Conservation (phyloP, 1,284 basidiomycete genomes). For the Cutaneotrichosporon sp. region DNA sequence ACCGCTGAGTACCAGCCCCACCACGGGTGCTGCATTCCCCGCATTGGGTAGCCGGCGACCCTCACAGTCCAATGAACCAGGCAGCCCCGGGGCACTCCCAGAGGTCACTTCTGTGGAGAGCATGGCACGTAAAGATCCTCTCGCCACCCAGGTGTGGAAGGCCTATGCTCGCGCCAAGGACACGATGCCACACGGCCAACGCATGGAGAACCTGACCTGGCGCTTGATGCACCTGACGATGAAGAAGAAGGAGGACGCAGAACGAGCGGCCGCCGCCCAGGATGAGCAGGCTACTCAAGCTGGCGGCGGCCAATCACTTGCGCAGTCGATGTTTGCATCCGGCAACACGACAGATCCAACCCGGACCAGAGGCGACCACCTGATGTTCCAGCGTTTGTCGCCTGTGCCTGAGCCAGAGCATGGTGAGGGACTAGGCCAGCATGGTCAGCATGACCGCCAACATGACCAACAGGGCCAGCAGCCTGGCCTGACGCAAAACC, state of each 20-base stretch:
- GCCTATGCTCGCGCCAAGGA: constrained; percentile 89
- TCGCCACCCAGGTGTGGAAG: constrained; percentile 94
- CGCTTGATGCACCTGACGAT: constrained; percentile 94
- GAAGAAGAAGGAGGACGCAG: constrained; percentile 50
- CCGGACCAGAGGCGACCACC: not conserved
- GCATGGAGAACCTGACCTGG: constrained; percentile 98
- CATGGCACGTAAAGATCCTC: constrained; percentile 64
- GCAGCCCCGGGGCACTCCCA: constrained; percentile 18
- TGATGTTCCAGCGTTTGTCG: not conserved
- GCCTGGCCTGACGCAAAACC: too few species aligned
- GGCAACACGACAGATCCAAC: too few species aligned
- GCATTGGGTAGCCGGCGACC: constrained; percentile 28
- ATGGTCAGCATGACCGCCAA: not conserved
- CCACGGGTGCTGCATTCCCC: constrained; percentile 6
- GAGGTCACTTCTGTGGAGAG: constrained; percentile 28
- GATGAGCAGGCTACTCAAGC: too few species aligned
- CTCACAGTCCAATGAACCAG: constrained; percentile 24
- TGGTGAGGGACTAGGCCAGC: not conserved
- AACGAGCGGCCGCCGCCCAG: constrained; percentile 5
- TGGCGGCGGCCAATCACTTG: too few species aligned
- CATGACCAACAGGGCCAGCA: not conserved
- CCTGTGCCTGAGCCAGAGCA: constrained; percentile 1
- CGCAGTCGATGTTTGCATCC: not conserved
- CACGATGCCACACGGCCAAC: constrained; percentile 77
- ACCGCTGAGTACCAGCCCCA: constrained; percentile 27